Percentiles rank a stretch among this genome's conserved stretches.
Evolutionary conservation across 164 flowering plant species (phyloP).

Genomic region (Magnolia officinalis): DNA sequence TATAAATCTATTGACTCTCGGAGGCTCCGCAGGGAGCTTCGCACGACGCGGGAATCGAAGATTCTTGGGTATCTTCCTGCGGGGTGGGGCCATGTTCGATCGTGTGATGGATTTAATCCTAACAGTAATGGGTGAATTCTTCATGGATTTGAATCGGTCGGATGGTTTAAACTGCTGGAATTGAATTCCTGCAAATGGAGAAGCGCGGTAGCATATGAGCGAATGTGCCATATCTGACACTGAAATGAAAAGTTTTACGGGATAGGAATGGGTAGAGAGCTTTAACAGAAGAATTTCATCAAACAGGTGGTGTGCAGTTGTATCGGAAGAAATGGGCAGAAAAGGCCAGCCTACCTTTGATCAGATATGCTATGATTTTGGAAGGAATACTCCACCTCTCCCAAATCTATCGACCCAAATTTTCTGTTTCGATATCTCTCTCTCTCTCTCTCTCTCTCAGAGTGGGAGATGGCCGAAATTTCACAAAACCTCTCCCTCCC

Average conservation of each 20-base stretch:
- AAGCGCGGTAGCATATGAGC: neutral
- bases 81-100: conserved; percentile 9
- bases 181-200: neutral
- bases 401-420: no score
- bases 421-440: no score
- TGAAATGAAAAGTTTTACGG: neutral
- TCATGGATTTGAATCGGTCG: neutral
- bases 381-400: no score
- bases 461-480: no score
- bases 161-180: neutral
- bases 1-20: conserved; percentile 25
- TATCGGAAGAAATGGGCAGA: no score
- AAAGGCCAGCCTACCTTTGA: no score
- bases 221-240: neutral
- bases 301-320: neutral
- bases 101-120: neutral
- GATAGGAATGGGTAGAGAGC: neutral
- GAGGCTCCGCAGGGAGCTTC: conserved; percentile 44
- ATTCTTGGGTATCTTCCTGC: conserved; percentile 37
- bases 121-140: neutral
- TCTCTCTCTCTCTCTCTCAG: no score
- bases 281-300: neutral
- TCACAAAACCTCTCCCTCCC: no score
- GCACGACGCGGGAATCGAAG: conserved; percentile 46
- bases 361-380: no score